Evolutionary conservation across 805 yeast species (phyloP).

Genomic region (Scheffersomyces amazonensis): DNA sequence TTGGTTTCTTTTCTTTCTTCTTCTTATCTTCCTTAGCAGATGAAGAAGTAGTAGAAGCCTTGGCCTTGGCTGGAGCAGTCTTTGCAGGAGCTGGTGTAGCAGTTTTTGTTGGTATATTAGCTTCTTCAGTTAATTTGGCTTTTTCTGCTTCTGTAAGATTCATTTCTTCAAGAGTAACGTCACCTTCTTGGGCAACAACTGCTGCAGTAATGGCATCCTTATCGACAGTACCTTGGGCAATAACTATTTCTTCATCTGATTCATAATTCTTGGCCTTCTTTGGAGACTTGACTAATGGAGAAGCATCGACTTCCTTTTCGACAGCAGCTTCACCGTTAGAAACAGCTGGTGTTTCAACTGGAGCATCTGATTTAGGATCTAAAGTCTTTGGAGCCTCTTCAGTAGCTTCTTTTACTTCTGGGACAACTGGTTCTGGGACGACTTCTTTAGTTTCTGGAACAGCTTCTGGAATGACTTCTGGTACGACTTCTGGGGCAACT

Average conservation of each 20-base stretch:
- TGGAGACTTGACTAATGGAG: conserved; percentile 16
- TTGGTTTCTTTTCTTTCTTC: conserved; percentile 8
- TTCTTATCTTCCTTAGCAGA: conserved; percentile 1
- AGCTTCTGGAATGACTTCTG: conserved; percentile 11
- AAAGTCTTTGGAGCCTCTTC: conserved; percentile 13
- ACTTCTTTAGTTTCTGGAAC: conserved; percentile 9
- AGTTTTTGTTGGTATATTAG: conserved; percentile 8
- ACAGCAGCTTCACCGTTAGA: conserved; percentile 4
- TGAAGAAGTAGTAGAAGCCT: background rate
- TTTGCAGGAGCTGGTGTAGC: conserved; percentile 3
- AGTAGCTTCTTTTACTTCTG: conserved; percentile 9
- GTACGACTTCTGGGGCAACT: conserved; percentile 8
- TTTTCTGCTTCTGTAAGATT: conserved; percentile 40
- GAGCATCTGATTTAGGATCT: conserved; percentile 16
- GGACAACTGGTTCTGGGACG: conserved; percentile 5
- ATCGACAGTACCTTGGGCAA: conserved; percentile 34
- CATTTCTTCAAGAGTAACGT: conserved; percentile 39
- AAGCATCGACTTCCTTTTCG: conserved; percentile 19
- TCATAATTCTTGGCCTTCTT: conserved; percentile 3
- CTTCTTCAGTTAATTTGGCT: conserved; percentile 33
- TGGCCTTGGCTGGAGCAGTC: conserved; percentile 1
- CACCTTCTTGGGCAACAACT: conserved; percentile 32
- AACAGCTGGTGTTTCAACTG: conserved; percentile 1
- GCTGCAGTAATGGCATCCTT: conserved; percentile 29
- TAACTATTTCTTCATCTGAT: conserved; percentile 34